phyloP scores from a whole-genome alignment of 2,329 filamentous ascomycete species.

The Pyricularia grisea region DNA sequence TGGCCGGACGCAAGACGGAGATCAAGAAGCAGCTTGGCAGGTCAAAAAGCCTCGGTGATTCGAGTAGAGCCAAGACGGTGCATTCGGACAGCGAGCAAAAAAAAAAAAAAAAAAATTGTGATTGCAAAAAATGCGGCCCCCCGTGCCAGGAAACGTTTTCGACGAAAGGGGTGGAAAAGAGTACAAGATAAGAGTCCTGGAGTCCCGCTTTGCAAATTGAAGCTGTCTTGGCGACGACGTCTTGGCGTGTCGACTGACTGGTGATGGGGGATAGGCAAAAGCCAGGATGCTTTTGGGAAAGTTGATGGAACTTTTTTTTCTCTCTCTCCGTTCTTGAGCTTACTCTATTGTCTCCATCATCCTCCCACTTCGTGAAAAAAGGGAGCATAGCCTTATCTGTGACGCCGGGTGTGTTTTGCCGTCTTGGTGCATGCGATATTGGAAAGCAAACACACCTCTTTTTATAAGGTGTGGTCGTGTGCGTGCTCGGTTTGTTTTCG shows the following conservation, averaged over 20 bases:
- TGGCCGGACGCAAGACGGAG: too few relatives aligned
- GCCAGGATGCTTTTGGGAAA: background rate
- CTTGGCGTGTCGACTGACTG: background rate
- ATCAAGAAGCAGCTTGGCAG: background rate
- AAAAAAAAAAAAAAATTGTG: background rate
- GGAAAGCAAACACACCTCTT: background rate
- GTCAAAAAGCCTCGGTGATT: background rate
- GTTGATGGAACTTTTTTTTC: background rate
- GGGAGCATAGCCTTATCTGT: background rate
- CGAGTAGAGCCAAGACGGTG: background rate
- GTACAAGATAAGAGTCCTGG: background rate
- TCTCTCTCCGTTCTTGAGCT: background rate
- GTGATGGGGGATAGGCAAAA: background rate
- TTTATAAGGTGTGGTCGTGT: background rate
- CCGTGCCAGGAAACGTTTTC: background rate
- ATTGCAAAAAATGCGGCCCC: background rate
- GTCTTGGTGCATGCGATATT: background rate
- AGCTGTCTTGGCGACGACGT: background rate
- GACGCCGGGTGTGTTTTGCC: background rate
- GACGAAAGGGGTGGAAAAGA: background rate
- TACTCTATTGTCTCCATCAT: too few relatives aligned
- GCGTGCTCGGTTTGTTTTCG: background rate
- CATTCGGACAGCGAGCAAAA: background rate
- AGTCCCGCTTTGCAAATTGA: slow-evolving; percentile 1
- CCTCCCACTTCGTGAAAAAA: too few relatives aligned